Evolutionary conservation across 768 basidiomycete species (phyloP).

Genomic region (Amanita polypyramis): DNA sequence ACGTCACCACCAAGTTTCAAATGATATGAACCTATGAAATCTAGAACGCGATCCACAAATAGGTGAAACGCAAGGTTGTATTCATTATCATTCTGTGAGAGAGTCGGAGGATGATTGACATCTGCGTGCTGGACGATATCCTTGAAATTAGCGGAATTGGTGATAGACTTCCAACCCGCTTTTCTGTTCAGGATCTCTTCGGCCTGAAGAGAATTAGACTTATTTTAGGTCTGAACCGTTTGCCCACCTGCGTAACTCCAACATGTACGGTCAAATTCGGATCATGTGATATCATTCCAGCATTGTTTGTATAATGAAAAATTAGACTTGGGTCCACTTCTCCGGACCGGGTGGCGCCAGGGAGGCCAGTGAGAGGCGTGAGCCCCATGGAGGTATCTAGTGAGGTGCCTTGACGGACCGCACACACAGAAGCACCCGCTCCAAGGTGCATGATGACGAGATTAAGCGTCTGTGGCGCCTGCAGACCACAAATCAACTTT

Average conservation of each 20-base stretch:
- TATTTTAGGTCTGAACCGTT: not conserved
- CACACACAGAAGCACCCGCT: slow-evolving; percentile 81
- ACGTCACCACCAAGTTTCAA: slow-evolving; percentile 58
- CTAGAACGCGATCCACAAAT: slow-evolving; percentile 65
- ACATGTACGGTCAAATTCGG: slow-evolving; percentile 33
- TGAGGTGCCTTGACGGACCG: slow-evolving; percentile 61
- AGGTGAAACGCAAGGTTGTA: slow-evolving; percentile 65
- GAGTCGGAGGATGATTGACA: slow-evolving; percentile 14
- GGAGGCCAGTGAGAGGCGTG: slow-evolving; percentile 80
- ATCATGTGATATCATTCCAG: slow-evolving; percentile 44
- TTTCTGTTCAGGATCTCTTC: slow-evolving; percentile 68
- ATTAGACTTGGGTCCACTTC: slow-evolving; percentile 78
- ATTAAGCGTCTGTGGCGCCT: slow-evolving; percentile 43
- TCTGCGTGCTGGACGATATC: slow-evolving; percentile 42
- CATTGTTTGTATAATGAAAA: slow-evolving; percentile 67
- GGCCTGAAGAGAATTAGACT: slow-evolving; percentile 27
- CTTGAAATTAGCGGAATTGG: slow-evolving; percentile 78
- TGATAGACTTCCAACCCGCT: slow-evolving; percentile 69
- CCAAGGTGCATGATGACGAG: slow-evolving; percentile 83
- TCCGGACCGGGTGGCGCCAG: slow-evolving; percentile 82
- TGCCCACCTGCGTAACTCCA: slow-evolving; percentile 38
- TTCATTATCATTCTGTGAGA: slow-evolving; percentile 21
- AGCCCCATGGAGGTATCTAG: slow-evolving; percentile 90
- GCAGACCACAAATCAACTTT: not conserved
- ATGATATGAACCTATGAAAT: slow-evolving; percentile 66